Evolutionary conservation across 192 early-diverging fungal species (phyloP), one percentile per base, ranked within the genome.

Genomic region (Backusella morwellensis): DNA sequence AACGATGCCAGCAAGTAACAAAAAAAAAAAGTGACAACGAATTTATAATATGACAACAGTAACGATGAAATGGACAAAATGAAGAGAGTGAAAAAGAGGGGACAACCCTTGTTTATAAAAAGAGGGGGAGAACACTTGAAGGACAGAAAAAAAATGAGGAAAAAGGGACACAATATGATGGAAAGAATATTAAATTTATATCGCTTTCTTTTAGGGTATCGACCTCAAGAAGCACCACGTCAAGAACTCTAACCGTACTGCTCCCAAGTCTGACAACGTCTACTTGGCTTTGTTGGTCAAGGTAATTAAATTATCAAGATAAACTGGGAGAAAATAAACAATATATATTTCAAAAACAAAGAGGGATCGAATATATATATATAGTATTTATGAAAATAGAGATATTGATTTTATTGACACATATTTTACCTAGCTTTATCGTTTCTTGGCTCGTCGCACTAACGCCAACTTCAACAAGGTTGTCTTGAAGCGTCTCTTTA

Each of bases 191-290:
- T 40, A 40, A 40, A 40, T 40, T 12, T 9, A 40, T 12, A 40
- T 12, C 11, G 12, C 11, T 40, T 40, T 40, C 38, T 40, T 40
- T 40, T 87, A 96, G 98, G 97, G 97, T 97, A 97, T 98, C 90
- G 97, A 99, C 92, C 92, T 96, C 82, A 92, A 93, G 87, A 97
- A 97, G 86, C 96, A 99, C 92, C 98, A 99, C 94, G 93, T 93
- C 83, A 97, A 95, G 94, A 98, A 95, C 88, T 91, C 87, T 74
- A 90, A 91, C 87, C 90, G 97, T 83, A 84, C 89, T 78, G 94
- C 91, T 78, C 96, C 97, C 83, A 92, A 93, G 87, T 95, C 93
- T 78, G 88, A 96, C 85, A 93, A 99, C 88, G 94, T 97, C 85
- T 99, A 99, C 94, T 89, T 99, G 86, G 87, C 90, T 83, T 91